These are phyloP conservation scores for Boletus tomentosulus DNA, from an alignment of 768 basidiomycete genomes.

Conservation along the genomic window DNA sequence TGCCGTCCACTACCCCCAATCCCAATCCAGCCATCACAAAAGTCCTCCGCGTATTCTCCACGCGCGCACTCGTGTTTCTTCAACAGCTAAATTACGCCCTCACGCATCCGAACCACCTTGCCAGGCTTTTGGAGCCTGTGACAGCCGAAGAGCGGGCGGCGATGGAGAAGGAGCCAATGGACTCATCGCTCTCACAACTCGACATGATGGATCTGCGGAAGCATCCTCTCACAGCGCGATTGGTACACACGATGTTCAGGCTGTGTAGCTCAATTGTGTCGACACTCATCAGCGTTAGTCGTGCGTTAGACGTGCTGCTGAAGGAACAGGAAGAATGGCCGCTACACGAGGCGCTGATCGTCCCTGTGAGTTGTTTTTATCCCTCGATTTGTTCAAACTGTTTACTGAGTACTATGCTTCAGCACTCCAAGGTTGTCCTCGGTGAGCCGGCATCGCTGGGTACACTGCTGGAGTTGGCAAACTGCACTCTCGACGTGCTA, in stretches of 20 bases:
- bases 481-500: slow-evolving; percentile 70
- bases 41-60: slow-evolving; percentile 65
- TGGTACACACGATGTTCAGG: slow-evolving; percentile 69
- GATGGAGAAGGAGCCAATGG: slow-evolving; percentile 57
- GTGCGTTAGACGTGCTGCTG: slow-evolving; percentile 63
- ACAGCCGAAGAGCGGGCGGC: slow-evolving; percentile 67
- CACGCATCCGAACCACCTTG: slow-evolving; percentile 86
- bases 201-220: slow-evolving; percentile 58
- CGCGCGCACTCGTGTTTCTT: slow-evolving; percentile 65
- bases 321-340: slow-evolving; percentile 71
- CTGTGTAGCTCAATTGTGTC: slow-evolving; percentile 66
- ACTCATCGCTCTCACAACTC: slow-evolving; percentile 35
- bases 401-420: background rate
- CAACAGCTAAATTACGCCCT: slow-evolving; percentile 89
- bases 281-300: slow-evolving; percentile 66
- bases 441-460: slow-evolving; percentile 83
- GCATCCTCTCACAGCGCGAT: slow-evolving; percentile 65
- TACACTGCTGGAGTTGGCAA: slow-evolving; percentile 81
- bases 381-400: background rate
- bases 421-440: slow-evolving; percentile 85
- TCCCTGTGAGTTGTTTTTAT: slow-evolving; percentile 53
- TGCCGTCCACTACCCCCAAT: slow-evolving; percentile 13
- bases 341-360: slow-evolving; percentile 58
- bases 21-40: slow-evolving; percentile 49
- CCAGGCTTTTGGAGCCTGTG: slow-evolving; percentile 75